These are phyloP conservation scores for Neurospora sp. DNA, from an alignment of 495 filamentous ascomycete genomes.

Conservation along the genomic window DNA sequence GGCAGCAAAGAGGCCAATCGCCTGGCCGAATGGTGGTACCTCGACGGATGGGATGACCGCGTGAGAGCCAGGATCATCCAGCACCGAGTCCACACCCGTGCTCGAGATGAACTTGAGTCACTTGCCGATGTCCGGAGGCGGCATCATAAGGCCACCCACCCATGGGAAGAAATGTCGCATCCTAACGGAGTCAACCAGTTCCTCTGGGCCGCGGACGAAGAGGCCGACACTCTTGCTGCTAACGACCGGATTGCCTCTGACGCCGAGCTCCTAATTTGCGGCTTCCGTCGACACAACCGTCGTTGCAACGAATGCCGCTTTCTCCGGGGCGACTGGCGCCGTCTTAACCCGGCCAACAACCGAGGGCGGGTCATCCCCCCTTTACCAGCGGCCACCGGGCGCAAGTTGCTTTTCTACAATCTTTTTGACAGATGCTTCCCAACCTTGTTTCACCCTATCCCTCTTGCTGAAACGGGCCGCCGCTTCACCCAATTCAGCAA, in stretches of 20 bases:
- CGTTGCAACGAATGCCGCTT: conserved; percentile 2
- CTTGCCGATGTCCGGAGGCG: background rate
- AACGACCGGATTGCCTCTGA: background rate
- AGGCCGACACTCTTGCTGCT: background rate
- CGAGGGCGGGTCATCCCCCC: background rate
- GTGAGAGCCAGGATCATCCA: background rate
- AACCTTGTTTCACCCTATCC: background rate
- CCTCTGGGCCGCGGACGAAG: background rate
- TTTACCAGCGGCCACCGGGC: background rate
- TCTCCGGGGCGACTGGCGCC: conserved; percentile 1
- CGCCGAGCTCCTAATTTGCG: background rate
- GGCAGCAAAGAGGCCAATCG: conserved; percentile 9
- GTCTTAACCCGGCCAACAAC: background rate
- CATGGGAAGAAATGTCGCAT: background rate
- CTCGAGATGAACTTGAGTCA: background rate
- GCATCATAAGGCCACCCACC: background rate
- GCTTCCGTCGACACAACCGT: conserved; percentile 9
- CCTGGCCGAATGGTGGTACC: conserved; percentile 12
- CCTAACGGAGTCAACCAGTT: background rate
- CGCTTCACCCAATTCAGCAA: background rate
- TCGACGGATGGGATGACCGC: background rate
- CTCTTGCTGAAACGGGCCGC: background rate
- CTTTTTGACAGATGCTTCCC: background rate
- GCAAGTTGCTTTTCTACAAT: background rate
- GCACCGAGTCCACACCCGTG: background rate